Percentiles rank a stretch among this genome's conserved stretches.
phyloP scores from a whole-genome alignment of 306 rosid species.

The Herpetospermum pedunculosum region DNA sequence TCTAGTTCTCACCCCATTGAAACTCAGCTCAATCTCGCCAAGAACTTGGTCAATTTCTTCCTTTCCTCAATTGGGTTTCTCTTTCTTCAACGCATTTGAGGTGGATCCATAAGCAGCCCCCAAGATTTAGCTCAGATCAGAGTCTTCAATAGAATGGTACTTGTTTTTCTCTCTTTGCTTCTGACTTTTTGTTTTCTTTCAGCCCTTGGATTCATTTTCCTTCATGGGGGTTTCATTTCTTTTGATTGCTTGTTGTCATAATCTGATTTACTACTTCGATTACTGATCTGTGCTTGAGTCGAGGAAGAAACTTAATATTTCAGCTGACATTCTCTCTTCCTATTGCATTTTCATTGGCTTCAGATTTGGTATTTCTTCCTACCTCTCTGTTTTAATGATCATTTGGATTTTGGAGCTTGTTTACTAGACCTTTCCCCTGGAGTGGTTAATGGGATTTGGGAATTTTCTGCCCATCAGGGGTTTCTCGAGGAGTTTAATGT shows the following conservation, averaged over 20 bases:
- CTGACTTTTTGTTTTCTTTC: slow-evolving; percentile 11
- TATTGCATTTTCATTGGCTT: slow-evolving; percentile 7
- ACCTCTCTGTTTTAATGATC: not conserved
- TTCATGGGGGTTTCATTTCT: not conserved
- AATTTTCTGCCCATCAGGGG: not conserved
- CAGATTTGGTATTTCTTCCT: not conserved
- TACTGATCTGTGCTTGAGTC: slow-evolving; percentile 35
- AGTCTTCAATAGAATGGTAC: slow-evolving; percentile 45
- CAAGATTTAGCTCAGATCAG: slow-evolving; percentile 54
- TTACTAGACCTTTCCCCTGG: not conserved
- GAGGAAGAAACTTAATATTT: slow-evolving; percentile 13
- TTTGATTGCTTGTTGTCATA: not conserved
- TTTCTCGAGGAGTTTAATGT: not conserved
- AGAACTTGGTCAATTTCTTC: slow-evolving; percentile 25
- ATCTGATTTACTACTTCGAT: not conserved
- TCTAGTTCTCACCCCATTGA: no score
- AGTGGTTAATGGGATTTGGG: no score
- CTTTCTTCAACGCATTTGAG: slow-evolving; percentile 16
- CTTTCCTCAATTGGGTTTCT: slow-evolving; percentile 22
- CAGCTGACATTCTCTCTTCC: slow-evolving; percentile 10
- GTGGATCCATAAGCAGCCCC: slow-evolving; percentile 50
- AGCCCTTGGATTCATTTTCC: slow-evolving; percentile 14
- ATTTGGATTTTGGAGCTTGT: not conserved
- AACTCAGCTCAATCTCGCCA: slow-evolving; percentile 11
- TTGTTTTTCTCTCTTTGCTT: slow-evolving; percentile 10